Base-by-base conservation (phyloP, 1,284 basidiomycete species). In the Psilocybe mexicana region DNA sequence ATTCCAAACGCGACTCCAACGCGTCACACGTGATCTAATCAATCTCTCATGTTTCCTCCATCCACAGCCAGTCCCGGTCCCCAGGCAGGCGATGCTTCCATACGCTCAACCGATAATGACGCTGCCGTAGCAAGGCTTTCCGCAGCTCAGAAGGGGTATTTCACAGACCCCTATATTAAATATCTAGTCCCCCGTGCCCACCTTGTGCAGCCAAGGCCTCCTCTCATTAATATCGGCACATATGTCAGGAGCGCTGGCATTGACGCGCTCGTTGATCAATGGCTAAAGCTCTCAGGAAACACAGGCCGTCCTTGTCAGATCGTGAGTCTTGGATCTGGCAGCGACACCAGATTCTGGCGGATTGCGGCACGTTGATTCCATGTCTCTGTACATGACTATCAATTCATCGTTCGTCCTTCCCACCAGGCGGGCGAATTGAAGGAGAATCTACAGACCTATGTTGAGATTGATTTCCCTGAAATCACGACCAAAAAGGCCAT, bases 161-260 rank as follows among this genome's bases (percentile, higher is more conserved):
- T 96, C 38, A 59, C 74, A 6, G 94, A 96, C 72, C 83, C 88
- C 2, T 93, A 82, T 71, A 80, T 90, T 58, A 70, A 76, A 25
- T 70, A 81, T 48, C 80, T 94, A 57, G 79, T 93, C 35, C 80
- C 87, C 26, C 80, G 86, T 12, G 77, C 87, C 6, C 83, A 84
- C 66, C 71, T 85, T 63, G 79, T 90, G 70, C 84, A 83, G 40
- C 68, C 81, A 12, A 79, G 90, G 1, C 84, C 93, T 1, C 96
- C 96, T 0, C 75, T 98, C 63, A 98, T 99, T 79, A 98, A 98
- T 70, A 82, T 98, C 46, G 96, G 96, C 6, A 99, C 96, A 1
- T 93, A 91, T 64, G 85, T 97, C 55, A 84, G 97, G 54, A 89
- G 92, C 0, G 79, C 82, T 48, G 88, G 86, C 1, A 85, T 98